Conservation (phyloP, 495 filamentous ascomycete genomes). For the Pseudevernia furfuracea region DNA sequence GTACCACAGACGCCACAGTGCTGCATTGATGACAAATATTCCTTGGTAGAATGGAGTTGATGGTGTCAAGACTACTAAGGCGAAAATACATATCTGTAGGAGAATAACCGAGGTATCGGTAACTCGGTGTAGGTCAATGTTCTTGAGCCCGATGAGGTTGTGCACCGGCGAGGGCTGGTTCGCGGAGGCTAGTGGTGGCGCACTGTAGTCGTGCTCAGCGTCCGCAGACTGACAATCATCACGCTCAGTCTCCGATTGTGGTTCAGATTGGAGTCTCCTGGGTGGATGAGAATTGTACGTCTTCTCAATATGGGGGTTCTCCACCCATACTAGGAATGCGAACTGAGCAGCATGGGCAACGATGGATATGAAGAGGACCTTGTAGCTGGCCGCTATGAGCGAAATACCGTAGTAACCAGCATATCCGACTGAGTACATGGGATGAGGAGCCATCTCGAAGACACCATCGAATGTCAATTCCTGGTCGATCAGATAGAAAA, state of each 20-base stretch:
- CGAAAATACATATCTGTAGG: slow-evolving; percentile 62
- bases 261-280: slow-evolving; percentile 46
- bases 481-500: slow-evolving; percentile 97
- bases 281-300: slow-evolving; percentile 88
- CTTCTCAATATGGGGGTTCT: slow-evolving; percentile 97
- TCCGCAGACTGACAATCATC: slow-evolving; percentile 34
- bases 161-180: slow-evolving; percentile 59
- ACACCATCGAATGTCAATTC: slow-evolving; percentile 97
- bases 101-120: slow-evolving; percentile 75
- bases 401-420: slow-evolving; percentile 98
- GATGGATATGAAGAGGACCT: slow-evolving; percentile 92
- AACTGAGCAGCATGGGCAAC: slow-evolving; percentile 92
- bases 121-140: slow-evolving; percentile 78
- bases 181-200: slow-evolving; percentile 29
- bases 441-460: slow-evolving; percentile 98
- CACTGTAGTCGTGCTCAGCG: slow-evolving; percentile 28
- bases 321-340: slow-evolving; percentile 78
- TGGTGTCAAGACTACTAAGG: slow-evolving; percentile 67
- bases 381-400: slow-evolving; percentile 97
- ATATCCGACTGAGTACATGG: slow-evolving; percentile 99
- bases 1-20: slow-evolving; percentile 85
- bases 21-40: slow-evolving; percentile 73
- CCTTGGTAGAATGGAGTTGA: slow-evolving; percentile 64
- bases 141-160: slow-evolving; percentile 70
- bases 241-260: slow-evolving; percentile 33